phyloP scores from a whole-genome alignment of 305 asterid genomes.

The Fraxinus velutina region DNA sequence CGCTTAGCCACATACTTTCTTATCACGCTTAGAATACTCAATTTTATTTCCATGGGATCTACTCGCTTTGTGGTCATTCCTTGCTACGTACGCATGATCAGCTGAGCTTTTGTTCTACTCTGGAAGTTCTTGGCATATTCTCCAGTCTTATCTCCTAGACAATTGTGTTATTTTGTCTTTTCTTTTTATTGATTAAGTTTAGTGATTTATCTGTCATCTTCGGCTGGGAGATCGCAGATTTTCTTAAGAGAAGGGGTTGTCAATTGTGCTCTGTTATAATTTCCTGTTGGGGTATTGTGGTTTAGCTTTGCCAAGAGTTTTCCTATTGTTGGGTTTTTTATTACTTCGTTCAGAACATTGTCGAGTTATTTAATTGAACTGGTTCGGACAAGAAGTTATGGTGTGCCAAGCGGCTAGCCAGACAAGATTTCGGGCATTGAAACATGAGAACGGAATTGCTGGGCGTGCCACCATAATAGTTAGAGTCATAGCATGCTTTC shows the following conservation, averaged over 20 bases:
- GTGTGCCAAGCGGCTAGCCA: constrained; percentile 96
- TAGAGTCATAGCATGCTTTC: constrained; percentile 96
- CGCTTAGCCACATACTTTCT: neutral
- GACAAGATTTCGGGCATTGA: constrained; percentile 90
- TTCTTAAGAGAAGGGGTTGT: neutral
- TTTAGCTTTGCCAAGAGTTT: constrained; percentile 15
- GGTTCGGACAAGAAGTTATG: constrained; percentile 77
- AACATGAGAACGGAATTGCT: constrained; percentile 80
- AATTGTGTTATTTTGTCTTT: neutral
- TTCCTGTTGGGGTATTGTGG: constrained; percentile 1
- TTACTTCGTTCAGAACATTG: constrained; percentile 22
- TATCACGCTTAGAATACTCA: neutral
- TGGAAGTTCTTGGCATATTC: neutral
- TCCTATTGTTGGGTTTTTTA: constrained; percentile 17
- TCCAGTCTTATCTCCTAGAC: neutral
- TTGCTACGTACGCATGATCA: constrained; percentile 59
- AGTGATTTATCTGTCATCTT: neutral
- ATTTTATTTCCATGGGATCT: constrained; percentile 65
- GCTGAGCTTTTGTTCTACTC: constrained; percentile 39
- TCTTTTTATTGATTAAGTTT: neutral
- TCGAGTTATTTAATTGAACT: constrained; percentile 37
- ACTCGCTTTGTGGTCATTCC: constrained; percentile 29
- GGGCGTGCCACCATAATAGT: constrained; percentile 85
- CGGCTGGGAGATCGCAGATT: neutral
- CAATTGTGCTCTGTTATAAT: neutral